Evolutionary conservation across 1,284 basidiomycete species (phyloP).

Genomic region (Tilletia walkeri): DNA sequence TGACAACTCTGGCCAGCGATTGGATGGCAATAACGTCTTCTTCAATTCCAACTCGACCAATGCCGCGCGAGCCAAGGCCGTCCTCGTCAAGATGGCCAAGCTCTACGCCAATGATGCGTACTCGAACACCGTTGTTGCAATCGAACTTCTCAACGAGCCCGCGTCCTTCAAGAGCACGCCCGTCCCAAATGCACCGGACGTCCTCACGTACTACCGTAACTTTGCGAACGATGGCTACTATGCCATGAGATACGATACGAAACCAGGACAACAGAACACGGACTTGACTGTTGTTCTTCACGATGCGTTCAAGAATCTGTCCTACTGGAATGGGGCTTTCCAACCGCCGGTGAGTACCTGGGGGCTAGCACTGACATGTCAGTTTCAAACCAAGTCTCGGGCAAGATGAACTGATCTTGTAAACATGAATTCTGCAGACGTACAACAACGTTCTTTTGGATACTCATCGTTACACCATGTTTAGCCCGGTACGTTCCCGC

Average conservation of each 20-base stretch:
- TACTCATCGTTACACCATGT: constrained; percentile 54
- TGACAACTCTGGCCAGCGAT: constrained; percentile 64
- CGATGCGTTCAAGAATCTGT: constrained; percentile 79
- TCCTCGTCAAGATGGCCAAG: constrained; percentile 63
- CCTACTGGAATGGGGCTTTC: constrained; percentile 70
- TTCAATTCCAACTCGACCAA: constrained; percentile 65
- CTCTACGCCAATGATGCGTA: constrained; percentile 41
- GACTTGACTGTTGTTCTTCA: constrained; percentile 63
- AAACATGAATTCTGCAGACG: constrained; percentile 15
- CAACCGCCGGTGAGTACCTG: constrained; percentile 55
- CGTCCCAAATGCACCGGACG: too few species aligned
- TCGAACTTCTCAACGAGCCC: constrained; percentile 52
- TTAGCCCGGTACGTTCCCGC: constrained; percentile 25
- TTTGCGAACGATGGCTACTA: constrained; percentile 22
- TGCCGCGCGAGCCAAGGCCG: constrained; percentile 68
- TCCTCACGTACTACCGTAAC: neutral
- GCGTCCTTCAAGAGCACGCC: neutral
- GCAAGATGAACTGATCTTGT: neutral
- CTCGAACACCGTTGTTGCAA: constrained; percentile 36
- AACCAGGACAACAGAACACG: constrained; percentile 34
- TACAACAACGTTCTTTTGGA: constrained; percentile 74
- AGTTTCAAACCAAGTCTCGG: neutral
- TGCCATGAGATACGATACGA: constrained; percentile 42
- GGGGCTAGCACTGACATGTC: neutral
- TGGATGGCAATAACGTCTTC: constrained; percentile 66